phyloP scores from a whole-genome alignment of 768 basidiomycete genomes.

The Leccinum olivaceopallidum region DNA sequence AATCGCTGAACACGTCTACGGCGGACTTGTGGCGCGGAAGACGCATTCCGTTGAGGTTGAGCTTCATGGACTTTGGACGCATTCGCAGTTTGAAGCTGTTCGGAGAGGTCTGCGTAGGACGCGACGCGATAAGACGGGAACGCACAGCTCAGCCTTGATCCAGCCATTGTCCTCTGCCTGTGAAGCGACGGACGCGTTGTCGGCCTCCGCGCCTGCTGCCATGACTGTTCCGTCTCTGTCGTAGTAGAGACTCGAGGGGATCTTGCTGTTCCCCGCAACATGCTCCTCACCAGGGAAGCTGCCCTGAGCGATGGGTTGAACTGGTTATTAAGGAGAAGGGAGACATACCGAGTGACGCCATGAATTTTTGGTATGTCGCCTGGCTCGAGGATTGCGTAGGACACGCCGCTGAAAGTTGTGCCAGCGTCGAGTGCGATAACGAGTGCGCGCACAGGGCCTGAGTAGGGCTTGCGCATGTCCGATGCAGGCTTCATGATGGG shows the following conservation, averaged over 20 bases:
- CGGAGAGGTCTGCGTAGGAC: background rate
- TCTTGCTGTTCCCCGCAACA: conserved; percentile 74
- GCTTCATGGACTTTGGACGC: conserved; percentile 73
- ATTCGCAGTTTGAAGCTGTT: conserved; percentile 77
- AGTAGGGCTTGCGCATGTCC: no score
- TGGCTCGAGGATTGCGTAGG: no score
- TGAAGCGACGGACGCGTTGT: conserved; percentile 41
- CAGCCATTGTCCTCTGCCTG: conserved; percentile 74
- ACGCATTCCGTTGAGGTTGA: conserved; percentile 84
- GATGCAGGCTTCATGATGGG: no score
- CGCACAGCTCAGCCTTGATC: conserved; percentile 75
- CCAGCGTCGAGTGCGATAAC: no score
- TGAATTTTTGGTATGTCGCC: no score
- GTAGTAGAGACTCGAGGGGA: conserved; percentile 58
- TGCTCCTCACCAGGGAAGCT: no score
- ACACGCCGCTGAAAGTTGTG: no score
- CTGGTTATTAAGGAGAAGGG: no score
- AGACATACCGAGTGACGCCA: no score
- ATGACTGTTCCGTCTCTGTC: conserved; percentile 22
- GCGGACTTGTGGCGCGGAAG: conserved; percentile 68
- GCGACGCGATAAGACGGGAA: conserved; percentile 14
- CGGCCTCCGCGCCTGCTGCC: conserved; percentile 78
- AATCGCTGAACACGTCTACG: conserved; percentile 79
- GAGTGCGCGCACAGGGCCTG: no score
- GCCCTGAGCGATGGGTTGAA: no score